phyloP scores from a whole-genome alignment of 257 asterid genomes.

The Solanum bulbocastanum region DNA sequence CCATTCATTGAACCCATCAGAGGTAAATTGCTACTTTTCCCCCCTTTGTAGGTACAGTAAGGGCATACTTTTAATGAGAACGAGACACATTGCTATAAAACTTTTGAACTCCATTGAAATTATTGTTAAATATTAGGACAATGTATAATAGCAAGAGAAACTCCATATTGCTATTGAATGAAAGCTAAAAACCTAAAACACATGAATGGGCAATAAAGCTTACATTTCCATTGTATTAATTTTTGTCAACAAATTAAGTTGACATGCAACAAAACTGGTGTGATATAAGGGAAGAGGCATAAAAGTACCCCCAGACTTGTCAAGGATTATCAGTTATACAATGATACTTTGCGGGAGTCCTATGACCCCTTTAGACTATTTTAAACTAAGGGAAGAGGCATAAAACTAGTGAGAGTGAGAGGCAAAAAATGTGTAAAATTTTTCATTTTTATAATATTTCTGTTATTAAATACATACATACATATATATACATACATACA shows the following conservation, averaged over 20 bases:
- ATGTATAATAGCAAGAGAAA: background rate
- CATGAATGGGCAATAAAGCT: background rate
- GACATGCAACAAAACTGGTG: background rate
- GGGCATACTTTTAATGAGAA: background rate
- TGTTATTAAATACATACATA: background rate
- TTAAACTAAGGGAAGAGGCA: background rate
- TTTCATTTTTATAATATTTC: background rate
- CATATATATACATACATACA: no score
- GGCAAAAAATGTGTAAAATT: background rate
- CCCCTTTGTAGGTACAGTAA: background rate
- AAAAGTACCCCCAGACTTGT: background rate
- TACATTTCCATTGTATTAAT: background rate
- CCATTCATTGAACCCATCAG: background rate
- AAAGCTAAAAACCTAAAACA: background rate
- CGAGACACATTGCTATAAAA: background rate
- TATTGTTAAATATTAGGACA: background rate
- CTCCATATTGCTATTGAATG: background rate
- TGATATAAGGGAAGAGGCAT: background rate
- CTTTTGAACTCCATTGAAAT: background rate
- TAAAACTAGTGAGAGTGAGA: background rate
- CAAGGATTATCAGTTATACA: background rate
- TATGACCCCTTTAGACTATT: background rate
- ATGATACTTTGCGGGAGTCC: background rate
- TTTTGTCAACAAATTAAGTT: background rate
- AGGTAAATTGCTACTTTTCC: background rate